Percentiles rank a stretch among this genome's conserved stretches.
phyloP scores from a whole-genome alignment of 2,329 filamentous ascomycete genomes.

The Grosmannia penicillata region DNA sequence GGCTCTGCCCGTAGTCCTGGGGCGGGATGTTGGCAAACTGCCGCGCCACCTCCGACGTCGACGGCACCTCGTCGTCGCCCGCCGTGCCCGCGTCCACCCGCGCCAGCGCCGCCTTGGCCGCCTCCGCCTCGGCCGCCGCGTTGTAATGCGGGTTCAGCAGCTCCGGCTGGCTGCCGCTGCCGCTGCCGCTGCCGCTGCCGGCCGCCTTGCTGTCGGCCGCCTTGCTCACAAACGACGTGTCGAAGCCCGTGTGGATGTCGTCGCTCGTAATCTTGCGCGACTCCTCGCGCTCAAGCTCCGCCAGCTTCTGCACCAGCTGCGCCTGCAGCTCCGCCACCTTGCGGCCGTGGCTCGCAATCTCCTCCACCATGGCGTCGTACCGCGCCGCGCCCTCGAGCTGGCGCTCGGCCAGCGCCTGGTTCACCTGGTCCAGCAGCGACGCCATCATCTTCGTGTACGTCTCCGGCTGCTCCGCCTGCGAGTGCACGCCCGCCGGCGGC shows the following conservation, averaged over 20 bases:
- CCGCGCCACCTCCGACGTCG: constrained; percentile 64
- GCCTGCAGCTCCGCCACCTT: constrained; percentile 69
- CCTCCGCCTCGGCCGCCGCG: constrained; percentile 10
- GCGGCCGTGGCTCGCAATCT: constrained; percentile 59
- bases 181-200: too few species aligned
- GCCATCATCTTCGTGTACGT: constrained; percentile 97
- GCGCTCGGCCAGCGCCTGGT: constrained; percentile 59
- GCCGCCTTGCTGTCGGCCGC: constrained; percentile 22
- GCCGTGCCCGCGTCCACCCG: constrained; percentile 12
- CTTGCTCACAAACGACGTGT: constrained; percentile 70
- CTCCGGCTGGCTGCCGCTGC: constrained; percentile 44
- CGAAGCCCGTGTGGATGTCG: constrained; percentile 74
- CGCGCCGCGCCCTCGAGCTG: constrained; percentile 34
- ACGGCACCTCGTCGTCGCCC: constrained; percentile 55
- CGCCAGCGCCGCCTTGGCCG: constrained; percentile 16
- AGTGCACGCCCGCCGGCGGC: constrained; percentile 66
- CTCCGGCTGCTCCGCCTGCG: constrained; percentile 51
- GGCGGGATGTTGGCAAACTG: constrained; percentile 66
- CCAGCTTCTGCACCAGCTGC: constrained; percentile 50
- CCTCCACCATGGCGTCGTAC: constrained; percentile 62
- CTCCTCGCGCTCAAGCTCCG: constrained; percentile 71
- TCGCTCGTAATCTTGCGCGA: constrained; percentile 88
- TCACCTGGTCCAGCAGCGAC: constrained; percentile 87
- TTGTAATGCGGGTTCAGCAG: constrained; percentile 61
- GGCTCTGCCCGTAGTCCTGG: constrained; percentile 56